Conservation (phyloP, 2,329 filamentous ascomycete species). For the Alternaria infectoria region DNA sequence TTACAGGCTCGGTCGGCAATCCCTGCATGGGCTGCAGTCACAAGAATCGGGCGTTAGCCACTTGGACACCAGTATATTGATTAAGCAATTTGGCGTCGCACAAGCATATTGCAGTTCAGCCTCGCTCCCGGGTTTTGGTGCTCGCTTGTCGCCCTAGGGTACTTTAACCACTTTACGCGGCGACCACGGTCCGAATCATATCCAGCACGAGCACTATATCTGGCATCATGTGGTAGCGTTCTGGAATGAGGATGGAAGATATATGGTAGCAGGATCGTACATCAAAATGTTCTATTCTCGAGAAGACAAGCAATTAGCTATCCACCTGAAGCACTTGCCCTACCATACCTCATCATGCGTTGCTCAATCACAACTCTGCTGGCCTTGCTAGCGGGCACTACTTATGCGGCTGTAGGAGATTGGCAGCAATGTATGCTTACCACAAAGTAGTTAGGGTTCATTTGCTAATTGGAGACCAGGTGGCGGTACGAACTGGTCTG, state of each 20-base stretch:
- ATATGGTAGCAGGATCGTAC: background rate
- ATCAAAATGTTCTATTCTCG: background rate
- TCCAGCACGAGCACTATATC: conserved; percentile 19
- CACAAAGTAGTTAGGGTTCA: background rate
- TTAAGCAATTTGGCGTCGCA: conserved; percentile 13
- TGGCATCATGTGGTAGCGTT: conserved; percentile 25
- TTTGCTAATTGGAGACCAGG: conserved; percentile 22
- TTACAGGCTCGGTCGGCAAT: background rate
- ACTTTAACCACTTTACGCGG: conserved; percentile 34
- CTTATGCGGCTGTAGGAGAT: conserved; percentile 33
- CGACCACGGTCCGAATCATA: conserved; percentile 37
- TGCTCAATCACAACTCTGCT: conserved; percentile 22
- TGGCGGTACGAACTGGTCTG: conserved; percentile 36
- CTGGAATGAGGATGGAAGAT: conserved; percentile 14
- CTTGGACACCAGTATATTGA: background rate
- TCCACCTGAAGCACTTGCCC: background rate
- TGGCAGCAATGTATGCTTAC: conserved; percentile 44
- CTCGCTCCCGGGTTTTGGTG: conserved; percentile 7
- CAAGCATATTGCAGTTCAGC: conserved; percentile 15
- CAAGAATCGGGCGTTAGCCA: background rate
- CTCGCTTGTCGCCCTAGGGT: conserved; percentile 8
- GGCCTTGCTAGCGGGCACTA: conserved; percentile 30
- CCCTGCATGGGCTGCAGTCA: background rate
- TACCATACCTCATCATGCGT: conserved; percentile 28
- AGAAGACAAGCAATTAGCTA: background rate